A percentile compares a stretch with the other conserved stretches of the same genome.
Evolutionary conservation across 768 basidiomycete genomes (phyloP).

Genomic region (Suillus weaverae): DNA sequence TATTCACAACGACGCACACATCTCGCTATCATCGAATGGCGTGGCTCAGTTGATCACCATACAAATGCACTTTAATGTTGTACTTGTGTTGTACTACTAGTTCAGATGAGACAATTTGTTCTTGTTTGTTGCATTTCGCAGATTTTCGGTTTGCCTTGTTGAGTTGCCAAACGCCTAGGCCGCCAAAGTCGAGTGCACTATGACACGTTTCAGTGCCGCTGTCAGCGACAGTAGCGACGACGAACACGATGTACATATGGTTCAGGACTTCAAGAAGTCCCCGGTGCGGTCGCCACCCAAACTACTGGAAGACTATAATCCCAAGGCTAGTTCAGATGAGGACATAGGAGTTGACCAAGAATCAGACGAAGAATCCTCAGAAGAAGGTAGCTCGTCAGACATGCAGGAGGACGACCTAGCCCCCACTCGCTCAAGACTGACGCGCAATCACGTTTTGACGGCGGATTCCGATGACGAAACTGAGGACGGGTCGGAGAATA

Average conservation of each 20-base stretch:
- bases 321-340: slow-evolving; percentile 27
- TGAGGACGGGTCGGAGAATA: slow-evolving; percentile 42
- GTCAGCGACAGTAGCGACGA: slow-evolving; percentile 57
- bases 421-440: slow-evolving; percentile 24
- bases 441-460: slow-evolving; percentile 46
- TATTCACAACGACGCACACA: background rate
- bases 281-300: slow-evolving; percentile 19
- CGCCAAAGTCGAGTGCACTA: slow-evolving; percentile 26
- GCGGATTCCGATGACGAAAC: slow-evolving; percentile 58
- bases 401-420: slow-evolving; percentile 54
- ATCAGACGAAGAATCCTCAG: slow-evolving; percentile 39
- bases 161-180: slow-evolving; percentile 6
- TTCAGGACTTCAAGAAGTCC: slow-evolving; percentile 23
- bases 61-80: too few relatives aligned
- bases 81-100: too few relatives aligned
- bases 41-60: background rate
- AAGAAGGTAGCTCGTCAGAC: slow-evolving; percentile 38
- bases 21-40: background rate
- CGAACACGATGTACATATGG: slow-evolving; percentile 40
- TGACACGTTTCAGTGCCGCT: slow-evolving; percentile 72
- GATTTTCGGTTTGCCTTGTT: slow-evolving; percentile 23
- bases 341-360: slow-evolving; percentile 34
- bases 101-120: slow-evolving; percentile 22
- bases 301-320: slow-evolving; percentile 33
- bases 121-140: slow-evolving; percentile 30